Evolutionary conservation across 768 basidiomycete genomes (phyloP).

Genomic region (Suillus spraguei): DNA sequence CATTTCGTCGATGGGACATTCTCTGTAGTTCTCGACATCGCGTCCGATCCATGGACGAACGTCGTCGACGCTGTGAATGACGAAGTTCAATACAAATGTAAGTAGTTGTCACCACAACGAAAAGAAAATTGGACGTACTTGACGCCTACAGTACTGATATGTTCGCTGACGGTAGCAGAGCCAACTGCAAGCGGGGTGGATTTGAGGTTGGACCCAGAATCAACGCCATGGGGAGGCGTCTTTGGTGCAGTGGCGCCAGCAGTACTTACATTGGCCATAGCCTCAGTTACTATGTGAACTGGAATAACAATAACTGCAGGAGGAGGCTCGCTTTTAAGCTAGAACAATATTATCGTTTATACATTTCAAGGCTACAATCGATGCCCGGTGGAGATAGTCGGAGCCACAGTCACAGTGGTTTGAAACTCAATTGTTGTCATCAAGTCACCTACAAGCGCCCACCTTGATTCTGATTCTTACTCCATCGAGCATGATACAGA

Average conservation of each 20-base stretch:
- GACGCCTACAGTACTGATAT: background rate
- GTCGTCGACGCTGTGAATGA: background rate
- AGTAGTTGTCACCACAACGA: background rate
- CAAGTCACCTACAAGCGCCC: background rate
- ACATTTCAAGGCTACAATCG: background rate
- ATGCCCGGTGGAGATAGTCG: background rate
- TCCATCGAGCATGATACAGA: background rate
- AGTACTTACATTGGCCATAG: background rate
- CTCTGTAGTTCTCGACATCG: background rate
- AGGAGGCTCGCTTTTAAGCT: background rate
- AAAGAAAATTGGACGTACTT: background rate
- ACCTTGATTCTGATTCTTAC: background rate
- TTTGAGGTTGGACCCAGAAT: background rate
- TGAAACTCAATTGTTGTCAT: background rate
- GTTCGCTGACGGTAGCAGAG: background rate
- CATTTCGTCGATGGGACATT: background rate
- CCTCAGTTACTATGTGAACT: background rate
- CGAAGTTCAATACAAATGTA: background rate
- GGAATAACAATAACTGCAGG: background rate
- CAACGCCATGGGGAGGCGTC: background rate
- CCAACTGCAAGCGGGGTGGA: background rate
- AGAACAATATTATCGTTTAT: background rate
- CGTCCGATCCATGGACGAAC: constrained; percentile 1
- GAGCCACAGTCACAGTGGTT: background rate
- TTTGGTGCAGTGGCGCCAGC: background rate